Evolutionary conservation across 805 yeast species (phyloP).

Genomic region (Wickerhamomyces rabaulensis): DNA sequence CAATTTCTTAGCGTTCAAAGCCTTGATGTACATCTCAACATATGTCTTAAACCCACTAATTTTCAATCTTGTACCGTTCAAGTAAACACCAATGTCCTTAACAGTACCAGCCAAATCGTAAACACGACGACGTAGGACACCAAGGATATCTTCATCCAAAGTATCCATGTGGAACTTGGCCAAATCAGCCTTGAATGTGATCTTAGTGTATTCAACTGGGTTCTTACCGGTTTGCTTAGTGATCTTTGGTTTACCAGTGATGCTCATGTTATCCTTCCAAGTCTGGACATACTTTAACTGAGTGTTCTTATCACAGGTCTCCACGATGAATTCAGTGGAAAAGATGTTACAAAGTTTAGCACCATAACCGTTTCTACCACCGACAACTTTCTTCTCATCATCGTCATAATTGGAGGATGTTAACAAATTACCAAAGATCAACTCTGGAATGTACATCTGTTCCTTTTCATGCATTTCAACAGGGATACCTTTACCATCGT

Average conservation of each 20-base stretch:
- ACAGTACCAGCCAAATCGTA: constrained; percentile 95
- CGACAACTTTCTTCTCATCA: constrained; percentile 90
- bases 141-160: constrained; percentile 75
- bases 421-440: constrained; percentile 90
- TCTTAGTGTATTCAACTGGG: constrained; percentile 75
- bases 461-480: constrained; percentile 90
- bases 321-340: constrained; percentile 79
- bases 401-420: constrained; percentile 97
- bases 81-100: constrained; percentile 67
- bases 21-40: constrained; percentile 82
- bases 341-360: constrained; percentile 96
- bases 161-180: constrained; percentile 78
- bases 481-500: constrained; percentile 96
- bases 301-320: constrained; percentile 74
- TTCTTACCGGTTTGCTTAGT: constrained; percentile 32
- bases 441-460: constrained; percentile 88
- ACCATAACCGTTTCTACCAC: constrained; percentile 98
- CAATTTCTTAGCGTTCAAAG: constrained; percentile 45
- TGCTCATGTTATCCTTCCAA: constrained; percentile 86
- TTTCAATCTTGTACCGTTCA: constrained; percentile 69
- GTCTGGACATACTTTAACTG: constrained; percentile 68
- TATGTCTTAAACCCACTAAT: constrained; percentile 78
- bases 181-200: constrained; percentile 86
- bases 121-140: constrained; percentile 88
- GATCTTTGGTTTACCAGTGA: constrained; percentile 71